Base-by-base conservation (phyloP, 495 filamentous ascomycete genomes). In the Podospora pseudocomata region DNA sequence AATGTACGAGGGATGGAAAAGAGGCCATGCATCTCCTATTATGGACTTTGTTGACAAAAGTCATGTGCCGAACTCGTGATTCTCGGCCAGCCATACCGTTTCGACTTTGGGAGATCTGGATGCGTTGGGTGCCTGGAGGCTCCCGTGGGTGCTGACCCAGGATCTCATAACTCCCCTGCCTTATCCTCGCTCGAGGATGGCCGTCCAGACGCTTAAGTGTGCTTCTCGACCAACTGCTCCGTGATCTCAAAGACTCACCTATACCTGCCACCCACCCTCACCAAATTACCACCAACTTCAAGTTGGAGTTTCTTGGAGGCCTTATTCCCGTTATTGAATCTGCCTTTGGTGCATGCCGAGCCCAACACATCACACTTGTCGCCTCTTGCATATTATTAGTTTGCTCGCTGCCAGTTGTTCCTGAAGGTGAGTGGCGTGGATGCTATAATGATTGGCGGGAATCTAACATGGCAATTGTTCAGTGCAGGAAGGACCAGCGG, bases 1-100 rank as follows among this genome's bases (percentile, higher is more conserved):
- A 63, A 63, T 1, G 60, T 63, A 63, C 60, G 30, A 63, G 13
- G 16, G 32, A 28, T 18, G 53, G 53, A 56, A 56, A 18, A 56
- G 30, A 49, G 13, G 6, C 39, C 39, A 49, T 16, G 39, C 7
- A 49, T 49, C 6, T 11, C 39, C 5, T 49, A 49, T 49, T 49
- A 1, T 49, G 7, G 39, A 16, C 39, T 13, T 16, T 11, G 13
- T 16, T 6, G 9, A 16, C 39, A 11, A 49, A 49, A 49, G 39
- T 49, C 39, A 49, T 49, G 39, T 49, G 39, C 13, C 39, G 9
- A 49, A 16, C 39, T 49, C 39, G 39, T 49, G 39, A 49, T 49
- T 49, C 5, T 39, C 39, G 2, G 39, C 39, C 13, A 49, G 9
- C 39, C 39, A 49, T 49, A 16, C 39, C 5, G 2, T 13, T 3